Conservation (phyloP, 2,329 filamentous ascomycete species). For the Microsporum ferrugineum region DNA sequence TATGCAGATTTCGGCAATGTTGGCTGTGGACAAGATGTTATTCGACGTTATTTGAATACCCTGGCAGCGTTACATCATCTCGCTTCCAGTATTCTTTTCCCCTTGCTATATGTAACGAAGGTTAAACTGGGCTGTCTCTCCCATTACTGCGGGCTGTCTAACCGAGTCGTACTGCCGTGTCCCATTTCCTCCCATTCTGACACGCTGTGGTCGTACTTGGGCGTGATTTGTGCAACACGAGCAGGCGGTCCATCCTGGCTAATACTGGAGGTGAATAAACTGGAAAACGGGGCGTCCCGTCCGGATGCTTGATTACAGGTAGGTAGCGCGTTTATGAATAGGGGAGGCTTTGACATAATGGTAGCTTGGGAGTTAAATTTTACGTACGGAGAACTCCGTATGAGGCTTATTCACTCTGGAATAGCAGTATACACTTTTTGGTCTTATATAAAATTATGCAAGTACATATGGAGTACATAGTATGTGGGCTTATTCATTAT, state of each 20-base stretch:
- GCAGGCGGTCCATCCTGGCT: not conserved
- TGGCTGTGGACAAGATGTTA: not conserved
- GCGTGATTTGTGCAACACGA: not conserved
- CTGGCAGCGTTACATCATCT: not conserved
- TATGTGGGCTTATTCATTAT: too few relatives aligned
- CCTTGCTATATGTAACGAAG: not conserved
- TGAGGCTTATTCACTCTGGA: too few relatives aligned
- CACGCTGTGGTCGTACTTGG: not conserved
- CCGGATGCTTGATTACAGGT: not conserved
- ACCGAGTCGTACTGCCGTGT: not conserved
- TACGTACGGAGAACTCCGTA: not conserved
- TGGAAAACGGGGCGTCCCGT: not conserved
- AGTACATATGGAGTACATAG: too few relatives aligned
- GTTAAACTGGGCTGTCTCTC: not conserved
- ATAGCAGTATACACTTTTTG: too few relatives aligned
- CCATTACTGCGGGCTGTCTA: not conserved
- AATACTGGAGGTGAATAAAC: not conserved
- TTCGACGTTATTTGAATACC: not conserved
- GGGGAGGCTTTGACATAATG: not conserved
- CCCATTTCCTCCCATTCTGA: not conserved
- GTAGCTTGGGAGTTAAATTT: not conserved
- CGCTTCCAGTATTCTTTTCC: not conserved
- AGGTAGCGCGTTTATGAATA: not conserved
- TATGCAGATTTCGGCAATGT: not conserved
- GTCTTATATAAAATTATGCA: too few relatives aligned